Base-by-base conservation (phyloP, 208 protist species). In the Trypanosoma melophagium region DNA sequence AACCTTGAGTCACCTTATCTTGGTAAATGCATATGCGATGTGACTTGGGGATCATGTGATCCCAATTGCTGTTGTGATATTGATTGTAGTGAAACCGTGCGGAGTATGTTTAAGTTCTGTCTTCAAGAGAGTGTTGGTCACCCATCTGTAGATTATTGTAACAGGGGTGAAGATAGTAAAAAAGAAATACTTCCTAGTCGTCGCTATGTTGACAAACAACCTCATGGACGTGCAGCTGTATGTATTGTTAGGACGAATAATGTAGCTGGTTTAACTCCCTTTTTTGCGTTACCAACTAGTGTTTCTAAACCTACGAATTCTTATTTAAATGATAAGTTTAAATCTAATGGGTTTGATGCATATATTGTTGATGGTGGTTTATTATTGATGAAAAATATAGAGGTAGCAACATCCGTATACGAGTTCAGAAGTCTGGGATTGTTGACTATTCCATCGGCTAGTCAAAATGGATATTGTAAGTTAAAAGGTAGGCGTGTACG, bases 1-100 rank as follows among this genome's bases (percentile, higher is more conserved):
- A 89, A 84, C 70, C 71, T 95, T 40, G 76, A 87, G 58, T 90
- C 85, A n/a, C 82, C 84, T 1, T 90, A 80, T 78, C 60, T 95
- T 22, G 86, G 86, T 12, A 72, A 85, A 21, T 95, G 84, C 57
- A 78, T 91, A 35, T 95, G 89, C 50, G 84, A 95, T 60, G 41
- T 81, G 21, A 91, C 79, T 14, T 77, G 76, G 60, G 82, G 77
- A 10, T 28, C 81, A 8, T 95, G 89, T 70, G 86, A 92, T 61
- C 66, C 79, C 12, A 82, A 89, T 64, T 95, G 89, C 47, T 95
- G 89, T 58, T 91, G 86, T 57, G 89, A 95, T 55, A 38, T 56
- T 3, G 89, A 94, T 57, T 95, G 84, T 58, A 74, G 66, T 19
- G 28, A 56, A 1, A 47, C 51, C 21, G 79, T 73, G 2, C 67